Conservation (phyloP, 768 basidiomycete species). For the Clavaria fumosa region DNA sequence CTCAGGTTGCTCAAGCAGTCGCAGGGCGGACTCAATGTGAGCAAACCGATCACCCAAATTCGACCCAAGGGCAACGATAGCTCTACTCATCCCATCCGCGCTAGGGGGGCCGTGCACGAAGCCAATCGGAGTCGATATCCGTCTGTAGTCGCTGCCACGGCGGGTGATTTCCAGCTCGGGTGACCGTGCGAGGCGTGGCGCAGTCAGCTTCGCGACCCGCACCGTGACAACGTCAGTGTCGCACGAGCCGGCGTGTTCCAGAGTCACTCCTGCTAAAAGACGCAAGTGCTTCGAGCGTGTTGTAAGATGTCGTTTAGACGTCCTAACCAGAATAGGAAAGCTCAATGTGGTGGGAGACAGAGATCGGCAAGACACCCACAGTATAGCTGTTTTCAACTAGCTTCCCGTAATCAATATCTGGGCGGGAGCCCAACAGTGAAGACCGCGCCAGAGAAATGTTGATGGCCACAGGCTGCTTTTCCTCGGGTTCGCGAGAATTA, state of each 20-base stretch:
- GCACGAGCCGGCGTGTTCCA: conserved; percentile 21
- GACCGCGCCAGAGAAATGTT: conserved; percentile 22
- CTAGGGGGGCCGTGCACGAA: no score
- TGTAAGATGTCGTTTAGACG: conserved; percentile 31
- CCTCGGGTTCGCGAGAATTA: conserved; percentile 45
- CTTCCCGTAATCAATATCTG: no score
- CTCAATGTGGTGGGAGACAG: no score
- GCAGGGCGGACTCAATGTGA: conserved; percentile 68
- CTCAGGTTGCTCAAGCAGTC: conserved; percentile 42
- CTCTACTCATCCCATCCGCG: conserved; percentile 16
- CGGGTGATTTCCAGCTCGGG: conserved; percentile 50
- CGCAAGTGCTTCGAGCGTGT: conserved; percentile 59
- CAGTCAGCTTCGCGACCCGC: conserved; percentile 55
- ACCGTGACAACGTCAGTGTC: conserved; percentile 26
- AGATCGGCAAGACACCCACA: no score
- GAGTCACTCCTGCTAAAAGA: no score
- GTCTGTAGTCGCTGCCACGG: conserved; percentile 21
- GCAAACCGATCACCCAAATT: conserved; percentile 80
- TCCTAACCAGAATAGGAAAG: no score
- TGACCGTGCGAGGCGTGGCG: conserved; percentile 48
- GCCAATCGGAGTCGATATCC: no score
- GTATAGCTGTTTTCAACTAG: no score
- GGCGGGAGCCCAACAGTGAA: no score
- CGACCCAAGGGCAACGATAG: conserved; percentile 71
- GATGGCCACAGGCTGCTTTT: conserved; percentile 46